Percentiles rank a stretch among this genome's conserved stretches.
Evolutionary conservation across 345 rosid species (phyloP).

Genomic region (Passiflora organensis): DNA sequence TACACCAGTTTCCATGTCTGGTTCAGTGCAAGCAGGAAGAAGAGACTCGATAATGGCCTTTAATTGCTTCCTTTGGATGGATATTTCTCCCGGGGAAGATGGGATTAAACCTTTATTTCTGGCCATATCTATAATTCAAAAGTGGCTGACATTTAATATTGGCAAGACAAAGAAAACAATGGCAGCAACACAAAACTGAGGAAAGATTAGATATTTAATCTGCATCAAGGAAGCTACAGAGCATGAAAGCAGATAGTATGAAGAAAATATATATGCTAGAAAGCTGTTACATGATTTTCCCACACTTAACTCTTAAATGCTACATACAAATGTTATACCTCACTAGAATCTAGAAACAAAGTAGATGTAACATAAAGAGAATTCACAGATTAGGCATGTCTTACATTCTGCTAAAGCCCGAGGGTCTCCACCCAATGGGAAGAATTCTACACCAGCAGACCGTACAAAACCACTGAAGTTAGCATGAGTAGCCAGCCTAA

Average conservation of each 20-base stretch:
- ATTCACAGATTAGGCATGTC: slow-evolving; percentile 28
- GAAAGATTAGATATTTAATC: neutral
- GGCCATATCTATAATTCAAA: slow-evolving; percentile 68
- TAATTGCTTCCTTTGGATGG: slow-evolving; percentile 79
- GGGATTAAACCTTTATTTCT: slow-evolving; percentile 96
- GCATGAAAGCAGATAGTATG: too few species aligned
- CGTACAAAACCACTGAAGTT: slow-evolving; percentile 75
- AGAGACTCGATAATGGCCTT: slow-evolving; percentile 94
- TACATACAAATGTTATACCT: neutral
- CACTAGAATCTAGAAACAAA: neutral
- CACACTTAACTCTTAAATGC: too few species aligned
- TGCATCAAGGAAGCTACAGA: too few species aligned
- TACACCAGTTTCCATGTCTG: slow-evolving; percentile 64
- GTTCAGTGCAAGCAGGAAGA: slow-evolving; percentile 90
- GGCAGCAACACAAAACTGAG: neutral
- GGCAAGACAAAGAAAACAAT: neutral
- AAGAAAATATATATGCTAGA: too few species aligned
- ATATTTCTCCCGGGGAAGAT: slow-evolving; percentile 92
- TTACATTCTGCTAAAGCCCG: slow-evolving; percentile 94
- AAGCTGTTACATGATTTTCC: too few species aligned
- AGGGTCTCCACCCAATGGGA: slow-evolving; percentile 96
- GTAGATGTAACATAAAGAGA: slow-evolving; percentile 2
- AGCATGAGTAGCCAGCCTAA: slow-evolving; percentile 91
- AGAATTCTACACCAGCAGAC: slow-evolving; percentile 83
- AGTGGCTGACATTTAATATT: neutral